A percentile compares a stretch with the other conserved stretches of the same genome.
phyloP scores from a whole-genome alignment of 495 filamentous ascomycete species.

The Penicillium manginii region DNA sequence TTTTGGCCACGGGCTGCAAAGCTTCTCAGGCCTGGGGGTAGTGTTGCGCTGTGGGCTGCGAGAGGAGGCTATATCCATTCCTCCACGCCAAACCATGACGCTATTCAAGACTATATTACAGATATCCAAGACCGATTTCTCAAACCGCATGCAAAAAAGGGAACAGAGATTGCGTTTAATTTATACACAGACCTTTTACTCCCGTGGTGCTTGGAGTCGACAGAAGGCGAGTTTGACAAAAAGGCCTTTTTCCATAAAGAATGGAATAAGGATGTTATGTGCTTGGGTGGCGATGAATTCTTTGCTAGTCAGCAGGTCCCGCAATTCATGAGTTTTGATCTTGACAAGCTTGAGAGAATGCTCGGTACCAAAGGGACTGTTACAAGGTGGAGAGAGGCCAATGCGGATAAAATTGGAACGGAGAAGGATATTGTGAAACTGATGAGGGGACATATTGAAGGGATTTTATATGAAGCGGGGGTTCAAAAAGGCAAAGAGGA shows the following conservation, averaged over 20 bases:
- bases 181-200: slow-evolving; percentile 48
- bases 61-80: slow-evolving; percentile 26
- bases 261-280: slow-evolving; percentile 34
- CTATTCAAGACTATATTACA: slow-evolving; percentile 33
- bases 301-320: slow-evolving; percentile 21
- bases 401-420: slow-evolving; percentile 35
- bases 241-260: slow-evolving; percentile 40
- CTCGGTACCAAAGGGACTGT: slow-evolving; percentile 46
- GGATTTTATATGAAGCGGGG: slow-evolving; percentile 22
- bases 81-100: slow-evolving; percentile 32
- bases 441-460: slow-evolving; percentile 18
- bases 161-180: slow-evolving; percentile 36
- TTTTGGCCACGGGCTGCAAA: slow-evolving; percentile 56
- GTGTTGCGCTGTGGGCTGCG: slow-evolving; percentile 55
- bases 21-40: slow-evolving; percentile 56
- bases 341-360: slow-evolving; percentile 26
- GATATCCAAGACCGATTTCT: slow-evolving; percentile 32
- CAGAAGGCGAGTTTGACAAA: slow-evolving; percentile 44
- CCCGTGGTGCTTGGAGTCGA: slow-evolving; percentile 47
- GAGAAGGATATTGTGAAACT: slow-evolving; percentile 25
- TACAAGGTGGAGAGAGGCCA: slow-evolving; percentile 51
- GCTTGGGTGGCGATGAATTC: slow-evolving; percentile 21
- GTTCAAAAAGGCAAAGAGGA: slow-evolving; percentile 21
- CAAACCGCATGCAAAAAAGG: slow-evolving; percentile 33
- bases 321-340: slow-evolving; percentile 25